phyloP scores from a whole-genome alignment of 352 stramenopile species.

The Phytophthora pinifolia region DNA sequence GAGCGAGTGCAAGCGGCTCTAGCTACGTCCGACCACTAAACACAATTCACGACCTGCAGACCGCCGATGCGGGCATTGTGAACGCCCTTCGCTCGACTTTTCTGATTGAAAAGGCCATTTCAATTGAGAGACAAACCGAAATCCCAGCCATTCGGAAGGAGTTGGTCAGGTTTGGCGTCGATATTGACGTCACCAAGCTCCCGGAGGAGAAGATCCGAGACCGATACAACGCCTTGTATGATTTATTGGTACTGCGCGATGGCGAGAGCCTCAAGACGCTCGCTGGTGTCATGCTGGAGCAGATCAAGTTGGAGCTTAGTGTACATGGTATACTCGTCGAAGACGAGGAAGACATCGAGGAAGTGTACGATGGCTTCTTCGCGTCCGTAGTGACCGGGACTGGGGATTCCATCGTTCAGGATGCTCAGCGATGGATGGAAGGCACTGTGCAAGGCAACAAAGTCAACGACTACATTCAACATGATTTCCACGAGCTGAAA shows the following conservation, averaged over 20 bases:
- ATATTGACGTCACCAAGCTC: slow-evolving; percentile 17
- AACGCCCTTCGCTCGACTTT: slow-evolving; percentile 62
- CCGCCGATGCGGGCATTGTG: slow-evolving; percentile 49
- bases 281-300: slow-evolving; percentile 51
- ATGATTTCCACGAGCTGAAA: slow-evolving; percentile 66
- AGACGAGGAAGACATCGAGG: slow-evolving; percentile 62
- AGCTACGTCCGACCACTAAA: slow-evolving; percentile 26
- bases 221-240: slow-evolving; percentile 60
- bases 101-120: slow-evolving; percentile 73
- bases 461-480: slow-evolving; percentile 54
- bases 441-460: slow-evolving; percentile 39
- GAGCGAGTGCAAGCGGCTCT: background rate
- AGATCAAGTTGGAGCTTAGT: slow-evolving; percentile 69
- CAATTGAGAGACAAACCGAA: slow-evolving; percentile 49
- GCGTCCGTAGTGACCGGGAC: slow-evolving; percentile 47
- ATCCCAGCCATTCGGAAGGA: slow-evolving; percentile 40
- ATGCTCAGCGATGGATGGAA: slow-evolving; percentile 72
- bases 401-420: slow-evolving; percentile 59
- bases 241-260: slow-evolving; percentile 67
- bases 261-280: slow-evolving; percentile 66
- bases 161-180: slow-evolving; percentile 61
- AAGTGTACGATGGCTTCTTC: slow-evolving; percentile 69
- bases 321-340: slow-evolving; percentile 58
- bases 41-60: slow-evolving; percentile 59
- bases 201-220: slow-evolving; percentile 15